Conservation (phyloP, 176 grass and related monocot genomes). For the Oryza australiensis region DNA sequence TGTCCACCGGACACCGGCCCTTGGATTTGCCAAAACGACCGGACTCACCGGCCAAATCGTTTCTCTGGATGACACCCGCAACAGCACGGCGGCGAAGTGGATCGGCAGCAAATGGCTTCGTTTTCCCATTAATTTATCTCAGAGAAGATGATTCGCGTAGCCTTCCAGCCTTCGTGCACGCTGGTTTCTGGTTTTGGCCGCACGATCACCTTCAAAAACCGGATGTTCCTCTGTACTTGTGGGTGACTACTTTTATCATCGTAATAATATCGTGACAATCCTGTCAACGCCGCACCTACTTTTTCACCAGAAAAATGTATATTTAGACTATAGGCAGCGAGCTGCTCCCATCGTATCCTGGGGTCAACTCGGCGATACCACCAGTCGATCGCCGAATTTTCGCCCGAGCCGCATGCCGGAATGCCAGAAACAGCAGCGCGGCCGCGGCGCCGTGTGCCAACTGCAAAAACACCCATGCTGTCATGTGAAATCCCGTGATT, state of each 20-base stretch:
- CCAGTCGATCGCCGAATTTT: neutral
- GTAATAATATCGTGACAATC: neutral
- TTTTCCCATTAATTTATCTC: neutral
- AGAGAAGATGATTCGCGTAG: neutral
- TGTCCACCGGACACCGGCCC: no score
- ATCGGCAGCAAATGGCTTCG: no score
- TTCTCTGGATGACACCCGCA: no score
- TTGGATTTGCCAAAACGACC: no score
- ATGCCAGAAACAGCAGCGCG: slow-evolving; percentile 39
- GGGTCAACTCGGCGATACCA: slow-evolving; percentile 16
- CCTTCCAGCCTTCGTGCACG: neutral
- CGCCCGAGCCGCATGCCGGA: neutral
- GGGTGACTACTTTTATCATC: neutral
- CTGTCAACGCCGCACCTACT: neutral
- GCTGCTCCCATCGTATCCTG: neutral
- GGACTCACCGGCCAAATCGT: no score
- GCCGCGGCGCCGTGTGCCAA: slow-evolving; percentile 39
- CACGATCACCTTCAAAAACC: neutral
- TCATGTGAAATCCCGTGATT: neutral
- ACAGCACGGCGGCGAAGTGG: no score
- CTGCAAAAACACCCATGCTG: neutral
- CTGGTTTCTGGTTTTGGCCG: neutral
- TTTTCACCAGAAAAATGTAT: neutral
- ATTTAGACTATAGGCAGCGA: neutral
- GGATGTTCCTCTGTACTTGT: neutral